Evolutionary conservation across 2,329 filamentous ascomycete species (phyloP).

Genomic region (Colletotrichum siamense): DNA sequence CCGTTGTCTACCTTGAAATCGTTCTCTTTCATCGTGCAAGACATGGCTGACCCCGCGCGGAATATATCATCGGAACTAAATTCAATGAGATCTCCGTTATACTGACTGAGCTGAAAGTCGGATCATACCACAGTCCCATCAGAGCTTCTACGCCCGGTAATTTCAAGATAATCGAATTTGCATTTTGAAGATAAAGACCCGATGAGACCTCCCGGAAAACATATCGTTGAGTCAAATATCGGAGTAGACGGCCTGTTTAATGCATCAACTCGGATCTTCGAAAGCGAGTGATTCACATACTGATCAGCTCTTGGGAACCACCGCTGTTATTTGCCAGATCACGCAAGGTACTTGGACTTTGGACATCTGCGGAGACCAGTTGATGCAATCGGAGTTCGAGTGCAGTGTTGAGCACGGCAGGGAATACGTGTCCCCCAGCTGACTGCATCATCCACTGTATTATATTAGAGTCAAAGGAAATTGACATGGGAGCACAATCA

Average conservation of each 20-base stretch:
- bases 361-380: not conserved
- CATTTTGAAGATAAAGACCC: not conserved
- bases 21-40: not conserved
- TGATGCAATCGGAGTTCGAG: not conserved
- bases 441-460: not conserved
- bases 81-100: not conserved
- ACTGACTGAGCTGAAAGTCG: not conserved
- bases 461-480: not conserved
- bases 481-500: fast-evolving
- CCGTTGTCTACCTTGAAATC: not conserved
- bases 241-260: not conserved
- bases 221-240: not conserved
- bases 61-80: not conserved
- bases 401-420: not conserved
- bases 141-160: not conserved
- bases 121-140: not conserved
- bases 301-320: not conserved
- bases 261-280: not conserved
- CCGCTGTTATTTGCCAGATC: not conserved
- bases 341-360: not conserved
- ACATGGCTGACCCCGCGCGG: not conserved
- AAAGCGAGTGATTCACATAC: not conserved
- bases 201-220: not conserved
- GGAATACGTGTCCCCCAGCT: not conserved
- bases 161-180: not conserved